phyloP scores from a whole-genome alignment of 768 basidiomycete species.

The Tylopilus balloui region DNA sequence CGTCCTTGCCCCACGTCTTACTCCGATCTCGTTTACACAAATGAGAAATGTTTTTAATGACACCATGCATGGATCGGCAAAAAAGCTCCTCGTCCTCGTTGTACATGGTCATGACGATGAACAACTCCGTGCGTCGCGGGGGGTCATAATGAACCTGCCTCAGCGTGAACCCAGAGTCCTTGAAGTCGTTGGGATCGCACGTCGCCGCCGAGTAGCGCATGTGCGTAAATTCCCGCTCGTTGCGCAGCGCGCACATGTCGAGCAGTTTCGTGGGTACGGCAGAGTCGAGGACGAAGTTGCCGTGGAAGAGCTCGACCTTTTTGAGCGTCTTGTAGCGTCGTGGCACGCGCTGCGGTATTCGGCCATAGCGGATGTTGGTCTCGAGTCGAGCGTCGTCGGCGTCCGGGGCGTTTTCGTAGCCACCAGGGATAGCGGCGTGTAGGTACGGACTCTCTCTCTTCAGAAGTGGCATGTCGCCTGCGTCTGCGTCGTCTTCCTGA shows the following conservation, averaged over 20 bases:
- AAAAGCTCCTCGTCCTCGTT: slow-evolving; percentile 92
- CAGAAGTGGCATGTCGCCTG: slow-evolving; percentile 67
- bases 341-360: slow-evolving; percentile 87
- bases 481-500: slow-evolving; percentile 42
- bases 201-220: slow-evolving; percentile 97
- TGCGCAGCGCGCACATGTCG: slow-evolving; percentile 70
- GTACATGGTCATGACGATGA: slow-evolving; percentile 99
- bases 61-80: slow-evolving; percentile 90
- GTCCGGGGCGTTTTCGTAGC: slow-evolving; percentile 33
- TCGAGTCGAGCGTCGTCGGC: slow-evolving; percentile 34
- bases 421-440: slow-evolving; percentile 43
- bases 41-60: slow-evolving; percentile 91
- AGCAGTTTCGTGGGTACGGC: slow-evolving; percentile 89
- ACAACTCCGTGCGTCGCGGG: slow-evolving; percentile 84
- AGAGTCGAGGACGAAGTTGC: slow-evolving; percentile 89
- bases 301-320: slow-evolving; percentile 87
- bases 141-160: slow-evolving; percentile 92
- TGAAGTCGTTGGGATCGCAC: slow-evolving; percentile 93
- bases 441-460: slow-evolving; percentile 35
- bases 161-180: slow-evolving; percentile 74
- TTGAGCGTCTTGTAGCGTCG: slow-evolving; percentile 92
- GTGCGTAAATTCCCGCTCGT: slow-evolving; percentile 87
- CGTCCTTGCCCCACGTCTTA: slow-evolving; percentile 96
- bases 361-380: slow-evolving; percentile 77
- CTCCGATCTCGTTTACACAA: slow-evolving; percentile 80